These are phyloP conservation scores for Tetragonia tetragonoides DNA, from an alignment of 148 eudicot genomes.

Conservation along the genomic window DNA sequence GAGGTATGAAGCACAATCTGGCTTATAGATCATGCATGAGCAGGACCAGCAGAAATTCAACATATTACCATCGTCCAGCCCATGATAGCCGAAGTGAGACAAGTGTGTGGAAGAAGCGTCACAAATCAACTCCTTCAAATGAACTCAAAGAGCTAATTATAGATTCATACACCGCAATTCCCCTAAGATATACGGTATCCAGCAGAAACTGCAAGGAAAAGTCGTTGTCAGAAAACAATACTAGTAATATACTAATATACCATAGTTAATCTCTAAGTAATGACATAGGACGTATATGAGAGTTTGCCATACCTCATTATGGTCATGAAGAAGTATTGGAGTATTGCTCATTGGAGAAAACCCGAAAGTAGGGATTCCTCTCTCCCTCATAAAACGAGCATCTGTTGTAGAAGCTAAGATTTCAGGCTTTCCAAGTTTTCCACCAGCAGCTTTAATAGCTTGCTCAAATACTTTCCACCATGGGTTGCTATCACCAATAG, in stretches of 20 bases:
- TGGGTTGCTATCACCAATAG: constrained; percentile 69
- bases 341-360: constrained; percentile 95
- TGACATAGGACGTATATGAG: not conserved
- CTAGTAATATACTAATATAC: not conserved
- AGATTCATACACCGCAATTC: constrained; percentile 71
- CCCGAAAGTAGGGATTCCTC: constrained; percentile 81
- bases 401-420: constrained; percentile 72
- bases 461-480: constrained; percentile 84
- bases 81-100: too few relatives aligned
- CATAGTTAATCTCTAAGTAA: not conserved
- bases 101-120: constrained; percentile 11
- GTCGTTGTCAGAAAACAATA: not conserved
- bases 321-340: constrained; percentile 91
- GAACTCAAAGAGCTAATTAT: constrained; percentile 68
- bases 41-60: too few relatives aligned
- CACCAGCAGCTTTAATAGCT: constrained; percentile 67
- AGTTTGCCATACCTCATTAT: constrained; percentile 64
- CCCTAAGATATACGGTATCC: constrained; percentile 61
- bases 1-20: too few relatives aligned
- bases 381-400: constrained; percentile 63
- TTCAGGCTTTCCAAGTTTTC: constrained; percentile 73
- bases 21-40: too few relatives aligned
- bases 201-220: constrained; percentile 48
- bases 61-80: too few relatives aligned
- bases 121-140: constrained; percentile 32